A percentile compares a stretch with the other conserved stretches of the same genome.
Evolutionary conservation across 2,329 filamentous ascomycete species (phyloP).

Genomic region (Periconia digitata): DNA sequence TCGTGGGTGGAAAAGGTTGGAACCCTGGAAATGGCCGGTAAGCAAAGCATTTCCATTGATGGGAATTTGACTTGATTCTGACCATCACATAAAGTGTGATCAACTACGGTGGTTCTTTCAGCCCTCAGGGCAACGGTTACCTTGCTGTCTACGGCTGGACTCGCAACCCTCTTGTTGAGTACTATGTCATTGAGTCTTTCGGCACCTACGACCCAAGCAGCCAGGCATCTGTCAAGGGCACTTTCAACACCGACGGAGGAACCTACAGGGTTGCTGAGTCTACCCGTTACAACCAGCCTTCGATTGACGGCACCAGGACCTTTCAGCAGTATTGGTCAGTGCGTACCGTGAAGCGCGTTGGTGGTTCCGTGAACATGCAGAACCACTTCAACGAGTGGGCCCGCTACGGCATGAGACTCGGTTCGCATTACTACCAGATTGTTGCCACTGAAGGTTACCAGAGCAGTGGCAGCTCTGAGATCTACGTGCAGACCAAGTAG

Average conservation of each 20-base stretch:
- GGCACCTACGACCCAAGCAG: constrained; percentile 50
- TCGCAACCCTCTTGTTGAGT: constrained; percentile 53
- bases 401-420: constrained; percentile 20
- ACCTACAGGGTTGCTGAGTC: constrained; percentile 55
- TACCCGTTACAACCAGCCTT: constrained; percentile 53
- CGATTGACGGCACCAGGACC: constrained; percentile 55
- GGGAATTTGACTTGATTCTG: too few relatives aligned
- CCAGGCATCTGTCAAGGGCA: constrained; percentile 49
- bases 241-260: constrained; percentile 54
- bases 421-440: constrained; percentile 33
- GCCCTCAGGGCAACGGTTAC: constrained; percentile 23
- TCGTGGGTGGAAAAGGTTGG: constrained; percentile 37
- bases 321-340: constrained; percentile 59
- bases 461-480: constrained; percentile 11
- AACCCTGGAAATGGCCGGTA: constrained; percentile 15
- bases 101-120: constrained; percentile 22
- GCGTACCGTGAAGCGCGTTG: constrained; percentile 50
- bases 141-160: constrained; percentile 60
- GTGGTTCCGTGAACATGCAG: constrained; percentile 41
- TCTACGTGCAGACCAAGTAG: background rate
- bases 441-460: constrained; percentile 55
- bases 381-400: constrained; percentile 34
- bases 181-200: constrained; percentile 59
- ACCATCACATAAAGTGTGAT: constrained; percentile 15
- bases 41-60: too few relatives aligned